A percentile compares a stretch with the other conserved stretches of the same genome.
phyloP scores from a whole-genome alignment of 2,329 filamentous ascomycete species.

The Sporothrix curviconia region DNA sequence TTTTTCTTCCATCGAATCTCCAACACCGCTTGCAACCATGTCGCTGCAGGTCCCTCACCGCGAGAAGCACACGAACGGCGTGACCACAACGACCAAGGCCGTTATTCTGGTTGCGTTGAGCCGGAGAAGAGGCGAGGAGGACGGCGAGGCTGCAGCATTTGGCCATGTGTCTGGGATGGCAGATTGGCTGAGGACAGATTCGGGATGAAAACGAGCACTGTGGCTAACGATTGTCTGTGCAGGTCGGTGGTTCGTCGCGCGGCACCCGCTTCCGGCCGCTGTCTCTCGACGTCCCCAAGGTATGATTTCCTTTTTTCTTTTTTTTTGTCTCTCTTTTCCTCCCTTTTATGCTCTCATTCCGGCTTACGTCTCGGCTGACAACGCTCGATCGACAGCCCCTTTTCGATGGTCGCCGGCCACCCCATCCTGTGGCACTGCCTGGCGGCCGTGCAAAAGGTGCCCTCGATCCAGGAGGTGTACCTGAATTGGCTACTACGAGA shows the following conservation, averaged over 20 bases:
- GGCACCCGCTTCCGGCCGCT: constrained; percentile 93
- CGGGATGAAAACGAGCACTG: no score
- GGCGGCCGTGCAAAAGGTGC: constrained; percentile 81
- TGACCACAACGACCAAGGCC: constrained; percentile 70
- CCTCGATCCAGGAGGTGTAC: constrained; percentile 88
- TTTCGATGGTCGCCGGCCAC: constrained; percentile 95
- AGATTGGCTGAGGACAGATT: no score
- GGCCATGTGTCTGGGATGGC: no score
- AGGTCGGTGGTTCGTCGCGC: constrained; percentile 93
- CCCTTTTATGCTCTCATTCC: background rate
- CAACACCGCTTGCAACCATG: no score
- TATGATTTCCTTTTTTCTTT: constrained; percentile 30
- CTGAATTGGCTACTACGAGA: constrained; percentile 99
- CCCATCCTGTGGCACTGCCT: constrained; percentile 98
- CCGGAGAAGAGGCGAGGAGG: background rate
- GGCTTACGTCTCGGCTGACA: background rate
- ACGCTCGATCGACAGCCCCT: constrained; percentile 58
- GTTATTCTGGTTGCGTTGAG: constrained; percentile 75
- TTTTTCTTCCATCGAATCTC: no score
- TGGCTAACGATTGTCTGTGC: constrained; percentile 20
- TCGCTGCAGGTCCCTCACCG: constrained; percentile 52
- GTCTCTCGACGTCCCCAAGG: constrained; percentile 93
- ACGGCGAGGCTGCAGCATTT: constrained; percentile 2
- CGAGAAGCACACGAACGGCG: constrained; percentile 43
- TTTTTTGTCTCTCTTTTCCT: background rate